Conservation (phyloP, 345 rosid species). For the Syzygium grande region DNA sequence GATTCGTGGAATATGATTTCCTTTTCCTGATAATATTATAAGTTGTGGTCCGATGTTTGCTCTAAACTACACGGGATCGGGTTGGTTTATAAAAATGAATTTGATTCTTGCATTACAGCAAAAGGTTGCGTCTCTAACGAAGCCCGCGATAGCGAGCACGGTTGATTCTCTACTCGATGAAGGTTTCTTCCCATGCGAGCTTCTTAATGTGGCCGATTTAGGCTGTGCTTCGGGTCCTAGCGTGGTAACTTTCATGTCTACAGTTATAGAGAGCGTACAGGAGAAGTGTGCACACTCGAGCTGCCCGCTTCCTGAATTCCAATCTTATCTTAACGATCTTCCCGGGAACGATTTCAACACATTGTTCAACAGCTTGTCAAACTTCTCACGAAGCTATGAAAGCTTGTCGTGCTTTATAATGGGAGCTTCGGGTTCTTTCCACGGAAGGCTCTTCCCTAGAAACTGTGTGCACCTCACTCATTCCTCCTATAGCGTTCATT, state of each 20-base stretch:
- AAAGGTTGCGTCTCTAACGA: not conserved
- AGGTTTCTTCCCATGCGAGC: not conserved
- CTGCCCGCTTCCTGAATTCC: not conserved
- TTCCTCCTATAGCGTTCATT: slow-evolving; percentile 15
- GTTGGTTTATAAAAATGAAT: not conserved
- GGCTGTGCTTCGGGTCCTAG: slow-evolving; percentile 12
- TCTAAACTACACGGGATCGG: not conserved
- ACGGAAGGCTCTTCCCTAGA: slow-evolving; percentile 8
- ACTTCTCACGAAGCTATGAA: not conserved
- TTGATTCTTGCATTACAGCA: not conserved
- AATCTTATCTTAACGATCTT: slow-evolving; percentile 16
- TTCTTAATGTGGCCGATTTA: slow-evolving; percentile 13
- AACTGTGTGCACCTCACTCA: slow-evolving; percentile 8
- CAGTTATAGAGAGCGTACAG: not conserved
- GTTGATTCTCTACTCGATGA: slow-evolving; percentile 1
- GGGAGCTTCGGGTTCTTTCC: slow-evolving; percentile 18
- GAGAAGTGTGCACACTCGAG: not conserved
- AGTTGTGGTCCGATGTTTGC: not conserved
- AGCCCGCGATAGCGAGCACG: not conserved
- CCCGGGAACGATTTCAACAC: slow-evolving; percentile 17
- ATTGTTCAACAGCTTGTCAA: slow-evolving; percentile 1
- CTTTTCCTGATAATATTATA: not conserved
- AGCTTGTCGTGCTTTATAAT: not conserved
- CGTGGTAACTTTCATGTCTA: not conserved
- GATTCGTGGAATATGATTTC: not conserved